phyloP scores from a whole-genome alignment of 495 filamentous ascomycete species.

The Neurospora sp. region DNA sequence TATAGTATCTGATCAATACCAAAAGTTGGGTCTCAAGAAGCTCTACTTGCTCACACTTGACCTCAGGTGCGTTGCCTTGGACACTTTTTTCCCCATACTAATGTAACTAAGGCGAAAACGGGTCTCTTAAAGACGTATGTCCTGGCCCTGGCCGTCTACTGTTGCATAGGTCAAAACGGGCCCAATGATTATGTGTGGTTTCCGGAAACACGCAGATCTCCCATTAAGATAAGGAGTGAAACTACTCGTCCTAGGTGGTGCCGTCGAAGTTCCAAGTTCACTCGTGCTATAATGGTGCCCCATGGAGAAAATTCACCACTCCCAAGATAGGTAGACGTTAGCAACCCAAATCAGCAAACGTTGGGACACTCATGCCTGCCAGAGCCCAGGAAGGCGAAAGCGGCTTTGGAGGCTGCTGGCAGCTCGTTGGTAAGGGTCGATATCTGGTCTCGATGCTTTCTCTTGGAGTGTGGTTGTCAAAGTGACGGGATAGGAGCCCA shows the following conservation, averaged over 20 bases:
- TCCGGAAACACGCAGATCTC: background rate
- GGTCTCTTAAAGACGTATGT: background rate
- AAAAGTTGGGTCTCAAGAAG: background rate
- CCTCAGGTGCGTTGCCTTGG: background rate
- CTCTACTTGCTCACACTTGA: background rate
- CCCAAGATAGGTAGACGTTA: background rate
- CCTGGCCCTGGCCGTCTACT: background rate
- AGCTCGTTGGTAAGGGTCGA: background rate
- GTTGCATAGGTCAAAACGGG: background rate
- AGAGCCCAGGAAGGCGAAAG: background rate
- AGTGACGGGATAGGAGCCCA: slow-evolving; percentile 54
- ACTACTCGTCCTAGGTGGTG: slow-evolving; percentile 60
- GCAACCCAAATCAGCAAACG: slow-evolving; percentile 4
- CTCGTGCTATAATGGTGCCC: background rate
- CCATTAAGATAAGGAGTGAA: slow-evolving; percentile 40
- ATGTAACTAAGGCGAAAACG: background rate
- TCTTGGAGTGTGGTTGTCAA: slow-evolving; percentile 49
- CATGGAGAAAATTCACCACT: slow-evolving; percentile 17
- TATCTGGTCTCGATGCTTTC: slow-evolving; percentile 4
- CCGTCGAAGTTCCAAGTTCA: slow-evolving; percentile 1
- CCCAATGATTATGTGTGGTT: background rate
- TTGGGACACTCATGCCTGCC: background rate
- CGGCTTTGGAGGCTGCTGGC: background rate
- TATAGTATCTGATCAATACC: background rate
- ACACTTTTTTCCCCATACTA: background rate